phyloP scores from a whole-genome alignment of 805 yeast species.

The Zygosaccharomyces kombuchaensis region DNA sequence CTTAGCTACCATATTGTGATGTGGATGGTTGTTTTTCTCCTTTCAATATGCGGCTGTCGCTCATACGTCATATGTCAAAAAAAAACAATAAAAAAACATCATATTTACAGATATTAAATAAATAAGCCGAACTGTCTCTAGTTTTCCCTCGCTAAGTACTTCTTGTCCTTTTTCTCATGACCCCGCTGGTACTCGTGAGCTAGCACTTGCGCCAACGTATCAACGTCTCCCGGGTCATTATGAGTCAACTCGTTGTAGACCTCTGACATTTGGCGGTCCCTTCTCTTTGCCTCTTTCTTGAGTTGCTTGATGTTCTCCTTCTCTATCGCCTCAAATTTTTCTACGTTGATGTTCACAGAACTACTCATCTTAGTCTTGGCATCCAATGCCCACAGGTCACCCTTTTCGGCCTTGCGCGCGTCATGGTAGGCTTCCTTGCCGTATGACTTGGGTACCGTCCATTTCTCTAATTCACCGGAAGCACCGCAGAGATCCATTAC shows the following conservation, averaged over 20 bases:
- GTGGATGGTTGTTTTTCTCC: no score
- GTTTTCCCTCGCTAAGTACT: slow-evolving; percentile 9
- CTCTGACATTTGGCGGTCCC: slow-evolving; percentile 19
- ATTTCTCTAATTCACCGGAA: slow-evolving; percentile 74
- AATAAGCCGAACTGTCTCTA: not conserved
- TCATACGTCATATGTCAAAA: not conserved
- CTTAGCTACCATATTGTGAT: no score
- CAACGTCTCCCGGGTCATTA: slow-evolving; percentile 11
- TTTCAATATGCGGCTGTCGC: no score
- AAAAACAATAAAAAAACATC: not conserved
- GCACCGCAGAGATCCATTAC: slow-evolving; percentile 73
- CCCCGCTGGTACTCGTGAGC: slow-evolving; percentile 17
- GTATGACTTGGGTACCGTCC: slow-evolving; percentile 79
- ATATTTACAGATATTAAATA: not conserved
- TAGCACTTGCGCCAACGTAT: slow-evolving; percentile 15
- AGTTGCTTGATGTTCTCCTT: slow-evolving; percentile 21
- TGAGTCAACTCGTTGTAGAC: slow-evolving; percentile 17
- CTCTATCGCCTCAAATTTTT: slow-evolving; percentile 25
- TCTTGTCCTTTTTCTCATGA: slow-evolving; percentile 12
- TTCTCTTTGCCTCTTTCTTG: slow-evolving; percentile 17
- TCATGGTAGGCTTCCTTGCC: slow-evolving; percentile 79
- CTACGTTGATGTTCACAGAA: slow-evolving; percentile 24
- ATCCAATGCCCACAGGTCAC: slow-evolving; percentile 82
- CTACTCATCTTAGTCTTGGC: slow-evolving; percentile 48
- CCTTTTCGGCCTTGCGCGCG: slow-evolving; percentile 78